Evolutionary conservation across 176 grass and related monocot species (phyloP), one percentile per base, ranked within the genome.

Genomic region (Pontederia crassipes): DNA sequence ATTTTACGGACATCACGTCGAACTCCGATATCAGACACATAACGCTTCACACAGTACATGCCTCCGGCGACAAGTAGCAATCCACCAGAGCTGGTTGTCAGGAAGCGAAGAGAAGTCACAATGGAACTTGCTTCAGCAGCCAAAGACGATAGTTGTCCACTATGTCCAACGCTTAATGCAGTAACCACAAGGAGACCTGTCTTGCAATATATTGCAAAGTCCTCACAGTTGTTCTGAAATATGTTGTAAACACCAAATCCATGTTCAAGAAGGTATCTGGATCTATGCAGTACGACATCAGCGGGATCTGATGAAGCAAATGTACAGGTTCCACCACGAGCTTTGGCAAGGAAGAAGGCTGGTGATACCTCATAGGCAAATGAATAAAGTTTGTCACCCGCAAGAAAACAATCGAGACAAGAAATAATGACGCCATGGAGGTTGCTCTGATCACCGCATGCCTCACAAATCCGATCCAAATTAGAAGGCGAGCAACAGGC

Each of bases 141-240:
- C 49, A 95, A 13, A 1, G 89, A 95, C 7, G 73, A 74, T 2
- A 95, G 64, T 74, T 95, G 90, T 32, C 90, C 90, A n/a, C 90
- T 95, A 27, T 81, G 71, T 10, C 83, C 86, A 8, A 86, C 82
- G 1, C 82, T 86, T n/a, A n/a, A n/a, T n/a, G 52, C 27, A 0
- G 89, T 88, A 64, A 80, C 77, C 4, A 89, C 75, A 2, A 95
- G 80, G 53, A 95, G 72, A 2, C 86, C 80, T 0, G 90, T 95
- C 74, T 95, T 95, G 75, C 86, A 95, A 63, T 89, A 95, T 46
- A 95, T 89, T 0, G 90, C 86, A 4, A 95, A 95, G 68, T 89
- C 90, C 77, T 95, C 90, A 0, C 90, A 95, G 58, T 89, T 95
- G 72, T 95, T 95, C 82, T 84, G 89, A 64, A 95, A 95, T 18